These are phyloP conservation scores for Daldinia bambusicola DNA, from an alignment of 495 filamentous ascomycete genomes.

Conservation along the genomic window DNA sequence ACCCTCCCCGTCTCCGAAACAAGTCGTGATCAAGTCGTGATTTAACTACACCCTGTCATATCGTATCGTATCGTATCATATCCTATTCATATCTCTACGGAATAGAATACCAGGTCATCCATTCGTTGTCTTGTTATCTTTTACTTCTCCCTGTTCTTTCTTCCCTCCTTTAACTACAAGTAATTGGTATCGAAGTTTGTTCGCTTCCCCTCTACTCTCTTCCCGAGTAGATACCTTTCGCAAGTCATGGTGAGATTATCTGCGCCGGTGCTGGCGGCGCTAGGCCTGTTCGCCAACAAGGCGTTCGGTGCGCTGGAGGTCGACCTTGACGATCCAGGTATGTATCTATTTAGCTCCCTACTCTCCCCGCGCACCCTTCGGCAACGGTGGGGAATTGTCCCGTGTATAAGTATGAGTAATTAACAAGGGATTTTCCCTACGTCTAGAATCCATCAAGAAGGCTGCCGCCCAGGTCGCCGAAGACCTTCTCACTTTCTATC, in stretches of 20 bases:
- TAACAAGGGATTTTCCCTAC: slow-evolving; percentile 14
- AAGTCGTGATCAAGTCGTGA: slow-evolving; percentile 10
- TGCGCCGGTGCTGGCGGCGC: slow-evolving; percentile 42
- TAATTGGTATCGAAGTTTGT: slow-evolving; percentile 15
- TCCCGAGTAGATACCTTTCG: slow-evolving; percentile 6
- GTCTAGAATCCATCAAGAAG: slow-evolving; percentile 66
- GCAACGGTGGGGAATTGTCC: neutral
- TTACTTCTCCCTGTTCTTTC: slow-evolving; percentile 10
- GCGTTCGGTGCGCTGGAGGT: slow-evolving; percentile 47
- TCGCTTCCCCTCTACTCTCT: slow-evolving; percentile 12
- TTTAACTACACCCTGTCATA: too few species aligned
- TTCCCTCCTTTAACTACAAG: slow-evolving; percentile 14
- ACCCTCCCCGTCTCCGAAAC: slow-evolving; percentile 28
- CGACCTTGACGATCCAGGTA: slow-evolving; percentile 53
- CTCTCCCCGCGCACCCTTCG: neutral
- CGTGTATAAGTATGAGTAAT: slow-evolving; percentile 5
- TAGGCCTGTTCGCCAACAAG: slow-evolving; percentile 34
- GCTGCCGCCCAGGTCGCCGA: slow-evolving; percentile 70
- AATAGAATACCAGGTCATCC: slow-evolving; percentile 12
- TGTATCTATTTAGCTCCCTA: slow-evolving; percentile 15
- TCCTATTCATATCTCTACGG: neutral
- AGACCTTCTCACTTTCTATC: slow-evolving; percentile 73
- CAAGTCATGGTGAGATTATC: slow-evolving; percentile 44
- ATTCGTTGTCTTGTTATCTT: slow-evolving; percentile 6
- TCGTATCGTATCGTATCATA: slow-evolving; percentile 3